phyloP scores from a whole-genome alignment of 208 protist species.

The Histomonas meleagridis region DNA sequence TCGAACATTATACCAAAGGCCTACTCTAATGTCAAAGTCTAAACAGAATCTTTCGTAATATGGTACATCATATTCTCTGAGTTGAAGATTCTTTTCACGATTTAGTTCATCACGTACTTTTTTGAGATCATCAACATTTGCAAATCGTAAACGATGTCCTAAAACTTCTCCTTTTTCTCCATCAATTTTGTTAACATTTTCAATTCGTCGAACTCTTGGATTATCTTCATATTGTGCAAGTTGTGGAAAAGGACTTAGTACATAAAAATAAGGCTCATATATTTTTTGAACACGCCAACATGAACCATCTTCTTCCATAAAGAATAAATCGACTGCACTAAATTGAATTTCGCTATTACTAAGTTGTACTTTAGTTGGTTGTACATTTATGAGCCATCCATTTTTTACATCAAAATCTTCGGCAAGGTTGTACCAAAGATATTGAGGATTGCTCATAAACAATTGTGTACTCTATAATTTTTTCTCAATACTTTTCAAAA shows the following conservation, averaged over 20 bases:
- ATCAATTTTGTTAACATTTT: slow-evolving; percentile 17
- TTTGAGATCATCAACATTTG: neutral
- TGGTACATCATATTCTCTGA: slow-evolving; percentile 96
- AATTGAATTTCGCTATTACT: slow-evolving; percentile 21
- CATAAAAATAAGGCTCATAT: slow-evolving; percentile 23
- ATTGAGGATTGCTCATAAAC: no score
- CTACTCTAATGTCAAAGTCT: slow-evolving; percentile 76
- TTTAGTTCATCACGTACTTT: neutral
- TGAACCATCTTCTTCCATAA: slow-evolving; percentile 39
- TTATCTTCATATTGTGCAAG: slow-evolving; percentile 35
- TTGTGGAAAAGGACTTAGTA: slow-evolving; percentile 38
- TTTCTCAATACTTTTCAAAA: no score
- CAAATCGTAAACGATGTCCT: neutral
- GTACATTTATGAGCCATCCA: neutral
- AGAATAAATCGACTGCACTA: slow-evolving; percentile 42
- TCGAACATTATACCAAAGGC: slow-evolving; percentile 48
- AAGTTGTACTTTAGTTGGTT: neutral
- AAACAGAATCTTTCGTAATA: slow-evolving; percentile 91
- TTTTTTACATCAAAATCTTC: neutral
- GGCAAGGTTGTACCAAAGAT: neutral
- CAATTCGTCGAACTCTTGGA: neutral
- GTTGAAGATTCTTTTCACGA: slow-evolving; percentile 60
- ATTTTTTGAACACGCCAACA: slow-evolving; percentile 23
- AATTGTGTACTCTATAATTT: no score
- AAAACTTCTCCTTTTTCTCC: neutral